Evolutionary conservation across 1,284 basidiomycete species (phyloP).

Genomic region (Microbotryomycetes sp.): DNA sequence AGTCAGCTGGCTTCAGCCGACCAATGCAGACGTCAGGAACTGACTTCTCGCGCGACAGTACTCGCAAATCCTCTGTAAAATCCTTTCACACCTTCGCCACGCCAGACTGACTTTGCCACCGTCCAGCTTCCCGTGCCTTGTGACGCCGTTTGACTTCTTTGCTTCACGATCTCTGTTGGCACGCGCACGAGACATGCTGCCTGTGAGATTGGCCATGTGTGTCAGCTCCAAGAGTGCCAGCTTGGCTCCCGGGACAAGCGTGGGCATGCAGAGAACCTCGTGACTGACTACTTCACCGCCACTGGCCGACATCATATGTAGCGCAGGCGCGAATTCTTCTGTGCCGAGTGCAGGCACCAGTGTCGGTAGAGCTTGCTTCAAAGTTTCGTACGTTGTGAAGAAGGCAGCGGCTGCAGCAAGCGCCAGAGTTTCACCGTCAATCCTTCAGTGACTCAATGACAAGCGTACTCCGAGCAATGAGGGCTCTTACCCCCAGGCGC

Average conservation of each 20-base stretch:
- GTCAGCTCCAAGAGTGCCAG: background rate
- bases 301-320: conserved; percentile 45
- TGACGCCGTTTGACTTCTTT: conserved; percentile 66
- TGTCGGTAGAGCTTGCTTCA: conserved; percentile 65
- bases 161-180: conserved; percentile 90
- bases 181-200: conserved; percentile 88
- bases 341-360: conserved; percentile 13
- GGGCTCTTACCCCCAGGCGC: conserved; percentile 76
- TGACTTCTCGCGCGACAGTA: conserved; percentile 68
- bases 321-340: conserved; percentile 30
- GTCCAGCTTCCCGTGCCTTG: conserved; percentile 56
- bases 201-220: conserved; percentile 44
- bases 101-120: conserved; percentile 43
- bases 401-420: conserved; percentile 81
- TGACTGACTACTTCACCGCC: conserved; percentile 40
- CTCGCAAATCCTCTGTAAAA: conserved; percentile 74
- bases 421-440: too few species aligned
- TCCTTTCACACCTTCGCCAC: conserved; percentile 55
- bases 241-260: background rate
- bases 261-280: background rate
- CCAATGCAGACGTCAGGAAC: conserved; percentile 33
- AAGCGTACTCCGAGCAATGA: background rate
- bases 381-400: conserved; percentile 87
- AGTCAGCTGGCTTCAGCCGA: too few species aligned
- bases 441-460: too few species aligned